A percentile compares a stretch with the other conserved stretches of the same genome.
Evolutionary conservation across 495 filamentous ascomycete genomes (phyloP).

Genomic region (Xylaria bambusicola): DNA sequence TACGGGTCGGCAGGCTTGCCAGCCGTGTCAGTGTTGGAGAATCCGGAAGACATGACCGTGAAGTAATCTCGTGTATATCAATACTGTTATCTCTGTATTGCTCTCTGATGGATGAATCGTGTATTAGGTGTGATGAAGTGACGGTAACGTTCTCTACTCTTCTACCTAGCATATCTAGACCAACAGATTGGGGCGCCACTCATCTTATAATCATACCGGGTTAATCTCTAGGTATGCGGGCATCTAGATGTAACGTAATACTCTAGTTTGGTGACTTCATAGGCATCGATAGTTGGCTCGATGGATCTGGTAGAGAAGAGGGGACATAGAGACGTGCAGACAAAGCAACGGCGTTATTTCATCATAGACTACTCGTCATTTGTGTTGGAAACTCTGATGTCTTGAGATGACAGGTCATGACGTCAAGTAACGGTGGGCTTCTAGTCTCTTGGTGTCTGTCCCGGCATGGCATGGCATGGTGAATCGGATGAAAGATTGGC

Average conservation of each 20-base stretch:
- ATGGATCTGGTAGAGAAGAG: background rate
- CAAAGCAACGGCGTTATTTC: too few species aligned
- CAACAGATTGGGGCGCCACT: too few species aligned
- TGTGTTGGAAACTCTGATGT: background rate
- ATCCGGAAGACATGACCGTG: slow-evolving; percentile 18
- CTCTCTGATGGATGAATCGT: background rate
- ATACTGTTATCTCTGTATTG: background rate
- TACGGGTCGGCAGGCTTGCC: slow-evolving; percentile 72
- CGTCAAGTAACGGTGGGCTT: background rate
- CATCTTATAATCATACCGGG: too few species aligned
- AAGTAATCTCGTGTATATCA: background rate
- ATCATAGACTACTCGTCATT: background rate
- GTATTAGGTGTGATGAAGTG: too few species aligned
- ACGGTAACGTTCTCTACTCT: too few species aligned
- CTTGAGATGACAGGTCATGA: background rate
- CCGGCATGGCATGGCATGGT: background rate
- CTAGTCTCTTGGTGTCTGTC: background rate
- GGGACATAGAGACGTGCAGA: background rate
- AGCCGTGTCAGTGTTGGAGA: slow-evolving; percentile 63
- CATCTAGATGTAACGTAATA: background rate
- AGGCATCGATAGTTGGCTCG: too few species aligned
- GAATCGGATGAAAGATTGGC: too few species aligned
- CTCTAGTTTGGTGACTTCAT: background rate
- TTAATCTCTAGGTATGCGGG: background rate
- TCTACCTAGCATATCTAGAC: too few species aligned